Evolutionary conservation across 169 alveolate species (phyloP).

Genomic region (Pseudocohnilembus persalinus): DNA sequence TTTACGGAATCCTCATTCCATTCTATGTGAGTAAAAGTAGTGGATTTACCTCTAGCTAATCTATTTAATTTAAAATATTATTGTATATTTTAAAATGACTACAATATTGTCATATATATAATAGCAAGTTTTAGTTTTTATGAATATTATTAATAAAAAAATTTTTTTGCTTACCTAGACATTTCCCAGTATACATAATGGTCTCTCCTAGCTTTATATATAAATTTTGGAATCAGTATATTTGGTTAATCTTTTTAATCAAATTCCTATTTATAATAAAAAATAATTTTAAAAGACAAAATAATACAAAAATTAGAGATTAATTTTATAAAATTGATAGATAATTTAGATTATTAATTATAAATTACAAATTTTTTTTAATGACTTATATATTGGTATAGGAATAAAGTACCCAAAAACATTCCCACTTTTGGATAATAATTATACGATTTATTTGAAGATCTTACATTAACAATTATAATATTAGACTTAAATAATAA

Average conservation of each 20-base stretch:
- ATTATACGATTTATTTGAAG: slow-evolving; percentile 4
- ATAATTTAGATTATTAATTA: too few relatives aligned
- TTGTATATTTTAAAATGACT: too few relatives aligned
- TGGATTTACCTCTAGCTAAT: slow-evolving; percentile 60
- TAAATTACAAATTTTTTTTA: slow-evolving; percentile 2
- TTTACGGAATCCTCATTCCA: slow-evolving; percentile 60
- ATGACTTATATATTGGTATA: slow-evolving; percentile 3
- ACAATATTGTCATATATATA: too few relatives aligned
- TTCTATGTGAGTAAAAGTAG: slow-evolving; percentile 59
- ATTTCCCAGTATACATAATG: slow-evolving; percentile 69
- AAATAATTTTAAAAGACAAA: neutral
- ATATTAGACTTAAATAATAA: neutral
- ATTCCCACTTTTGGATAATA: slow-evolving; percentile 21
- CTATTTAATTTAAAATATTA: too few relatives aligned
- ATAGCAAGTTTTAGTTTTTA: too few relatives aligned
- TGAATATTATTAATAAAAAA: too few relatives aligned
- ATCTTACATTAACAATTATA: neutral
- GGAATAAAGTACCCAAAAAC: slow-evolving; percentile 8
- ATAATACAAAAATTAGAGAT: neutral
- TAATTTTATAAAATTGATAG: too few relatives aligned
- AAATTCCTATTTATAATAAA: slow-evolving; percentile 44
- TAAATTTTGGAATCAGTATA: slow-evolving; percentile 55
- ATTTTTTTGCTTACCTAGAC: slow-evolving; percentile 33
- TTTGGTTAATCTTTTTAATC: slow-evolving; percentile 59
- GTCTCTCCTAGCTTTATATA: slow-evolving; percentile 63